A percentile compares a stretch with the other conserved stretches of the same genome.
Evolutionary conservation across 306 rosid genomes (phyloP).

Genomic region (Pyrus communis): DNA sequence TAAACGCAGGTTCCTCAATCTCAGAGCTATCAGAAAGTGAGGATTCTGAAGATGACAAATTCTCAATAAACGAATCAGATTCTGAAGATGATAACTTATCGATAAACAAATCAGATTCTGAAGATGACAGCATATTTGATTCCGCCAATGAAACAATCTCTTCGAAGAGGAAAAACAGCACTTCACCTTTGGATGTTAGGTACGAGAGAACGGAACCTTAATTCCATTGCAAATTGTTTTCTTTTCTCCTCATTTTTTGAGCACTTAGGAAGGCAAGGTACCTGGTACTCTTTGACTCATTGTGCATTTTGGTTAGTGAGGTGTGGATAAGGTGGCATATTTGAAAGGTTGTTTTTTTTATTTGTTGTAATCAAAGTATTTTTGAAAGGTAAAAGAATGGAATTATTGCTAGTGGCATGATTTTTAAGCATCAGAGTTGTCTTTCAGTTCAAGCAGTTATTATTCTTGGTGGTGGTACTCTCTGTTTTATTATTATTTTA

Average conservation of each 20-base stretch:
- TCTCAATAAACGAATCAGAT: constrained; percentile 10
- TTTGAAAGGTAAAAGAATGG: neutral
- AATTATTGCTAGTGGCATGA: neutral
- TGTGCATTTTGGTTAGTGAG: neutral
- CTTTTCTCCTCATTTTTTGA: neutral
- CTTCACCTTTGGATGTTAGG: constrained; percentile 5
- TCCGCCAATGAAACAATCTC: constrained; percentile 26
- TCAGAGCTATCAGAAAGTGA: constrained; percentile 5
- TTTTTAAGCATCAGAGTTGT: neutral
- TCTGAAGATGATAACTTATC: constrained; percentile 26
- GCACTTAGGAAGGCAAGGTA: neutral
- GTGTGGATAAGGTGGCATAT: neutral
- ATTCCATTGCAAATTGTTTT: neutral
- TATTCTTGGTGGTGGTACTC: neutral
- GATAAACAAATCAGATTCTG: constrained; percentile 13
- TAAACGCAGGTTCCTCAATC: constrained; percentile 31
- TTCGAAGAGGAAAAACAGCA: neutral
- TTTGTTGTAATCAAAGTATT: neutral
- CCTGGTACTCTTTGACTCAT: neutral
- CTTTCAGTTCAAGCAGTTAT: neutral
- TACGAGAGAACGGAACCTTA: neutral
- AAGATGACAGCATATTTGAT: constrained; percentile 9
- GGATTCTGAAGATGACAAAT: constrained; percentile 36
- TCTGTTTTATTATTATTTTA: too few species aligned
- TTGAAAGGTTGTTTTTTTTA: neutral